Conservation (phyloP, 495 filamentous ascomycete species). For the Hypoxylon rickii region DNA sequence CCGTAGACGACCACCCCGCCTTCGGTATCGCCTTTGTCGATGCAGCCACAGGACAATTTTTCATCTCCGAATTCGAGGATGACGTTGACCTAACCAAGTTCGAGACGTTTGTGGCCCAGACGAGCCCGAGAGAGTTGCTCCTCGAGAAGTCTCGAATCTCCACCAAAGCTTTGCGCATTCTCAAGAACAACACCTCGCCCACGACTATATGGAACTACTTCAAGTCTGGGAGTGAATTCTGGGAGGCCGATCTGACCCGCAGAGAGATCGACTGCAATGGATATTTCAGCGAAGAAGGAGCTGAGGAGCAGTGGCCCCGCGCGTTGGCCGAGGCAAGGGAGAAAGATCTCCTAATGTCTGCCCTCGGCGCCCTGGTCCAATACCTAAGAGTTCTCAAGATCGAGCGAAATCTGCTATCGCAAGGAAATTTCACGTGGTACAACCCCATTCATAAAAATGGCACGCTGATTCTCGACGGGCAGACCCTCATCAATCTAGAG, state of each 20-base stretch:
- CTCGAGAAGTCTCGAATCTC: conserved; percentile 88
- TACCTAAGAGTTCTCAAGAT: conserved; percentile 90
- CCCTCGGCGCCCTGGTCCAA: conserved; percentile 85
- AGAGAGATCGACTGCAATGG: conserved; percentile 80
- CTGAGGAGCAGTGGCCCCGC: conserved; percentile 76
- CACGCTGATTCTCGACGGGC: conserved; percentile 91
- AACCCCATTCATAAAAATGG: conserved; percentile 92
- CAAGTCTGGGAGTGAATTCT: conserved; percentile 89
- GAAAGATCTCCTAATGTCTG: conserved; percentile 87
- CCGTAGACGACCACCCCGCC: conserved; percentile 73
- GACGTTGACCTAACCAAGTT: conserved; percentile 96
- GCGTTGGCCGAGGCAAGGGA: conserved; percentile 72
- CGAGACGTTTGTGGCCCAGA: conserved; percentile 96
- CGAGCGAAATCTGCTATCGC: conserved; percentile 82
- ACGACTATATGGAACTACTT: conserved; percentile 96
- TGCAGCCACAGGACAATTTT: conserved; percentile 94
- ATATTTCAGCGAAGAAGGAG: conserved; percentile 74
- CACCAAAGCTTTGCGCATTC: conserved; percentile 82
- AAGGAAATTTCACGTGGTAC: conserved; percentile 91
- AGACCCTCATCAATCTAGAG: conserved; percentile 96
- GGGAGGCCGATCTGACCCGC: conserved; percentile 78
- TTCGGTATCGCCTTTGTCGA: conserved; percentile 97
- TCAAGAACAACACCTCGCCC: conserved; percentile 93
- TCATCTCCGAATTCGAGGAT: conserved; percentile 86
- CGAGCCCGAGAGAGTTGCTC: conserved; percentile 83